Evolutionary conservation across 495 filamentous ascomycete genomes (phyloP), one percentile per base, ranked within the genome.

Genomic region (Talaromyces nanjingensis): DNA sequence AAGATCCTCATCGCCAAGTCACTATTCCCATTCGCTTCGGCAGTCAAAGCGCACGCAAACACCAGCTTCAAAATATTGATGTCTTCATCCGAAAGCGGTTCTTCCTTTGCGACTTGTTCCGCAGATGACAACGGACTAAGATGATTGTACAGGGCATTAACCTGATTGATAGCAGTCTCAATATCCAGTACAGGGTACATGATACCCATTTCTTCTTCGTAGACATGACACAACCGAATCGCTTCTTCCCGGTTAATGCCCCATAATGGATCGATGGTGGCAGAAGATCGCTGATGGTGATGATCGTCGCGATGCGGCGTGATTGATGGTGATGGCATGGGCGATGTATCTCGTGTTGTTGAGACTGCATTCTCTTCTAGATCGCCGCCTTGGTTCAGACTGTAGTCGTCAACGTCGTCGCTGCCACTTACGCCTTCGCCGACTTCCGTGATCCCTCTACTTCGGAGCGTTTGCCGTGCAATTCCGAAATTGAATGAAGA

Each of bases 141-240:
- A 69, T 84, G 88, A 1, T 72, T 70, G 67, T 86, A 87, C 7
- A 94, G 69, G 33, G 75, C 73, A 8, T 81, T 75, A 1, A 87
- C 85, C 68, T 93, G 85, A 6, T 74, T 73, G 54, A 89, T 78
- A 5, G 90, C 74, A 63, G 79, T 73, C 20, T 88, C 77, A 33
- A 92, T 84, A 62, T 88, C 79, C 27, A 93, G 67, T 5, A 94
- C 83, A 0, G 91, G 91, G 71, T 94, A 96, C 91, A 94, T 94
- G 59, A 91, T 80, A 2, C 89, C 89, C 73, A 94, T 87, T 72
- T 94, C 92, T 70, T 96, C 90, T 62, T 93, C 87, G 66, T 91
- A 91, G 2, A 93, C 81, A 3, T 79, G 73, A 67, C 89, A 90
- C 12, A 96, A 78, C 6, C 90, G 83, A n/a, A 90, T 68, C 56